Conservation (phyloP, 2,329 filamentous ascomycete species). For the Tolypocladium album region DNA sequence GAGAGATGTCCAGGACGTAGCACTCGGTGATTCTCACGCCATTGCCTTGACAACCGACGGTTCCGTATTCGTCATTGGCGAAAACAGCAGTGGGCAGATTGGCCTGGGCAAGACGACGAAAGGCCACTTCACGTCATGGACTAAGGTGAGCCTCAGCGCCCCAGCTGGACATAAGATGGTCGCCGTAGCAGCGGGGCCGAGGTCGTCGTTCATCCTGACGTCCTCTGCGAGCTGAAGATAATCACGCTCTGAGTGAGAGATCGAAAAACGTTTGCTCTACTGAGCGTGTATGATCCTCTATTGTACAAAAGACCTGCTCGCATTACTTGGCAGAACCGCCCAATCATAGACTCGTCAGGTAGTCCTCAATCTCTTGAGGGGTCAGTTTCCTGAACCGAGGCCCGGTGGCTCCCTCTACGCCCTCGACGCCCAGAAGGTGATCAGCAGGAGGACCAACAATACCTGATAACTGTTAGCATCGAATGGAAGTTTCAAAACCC, state of each 20-base stretch:
- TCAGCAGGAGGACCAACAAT: slow-evolving; percentile 93
- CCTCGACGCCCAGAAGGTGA: slow-evolving; percentile 83
- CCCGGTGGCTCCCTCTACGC: slow-evolving; percentile 73
- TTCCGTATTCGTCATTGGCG: slow-evolving; percentile 43
- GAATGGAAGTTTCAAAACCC: background rate
- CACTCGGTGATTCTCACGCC: slow-evolving; percentile 48
- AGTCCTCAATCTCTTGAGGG: slow-evolving; percentile 98
- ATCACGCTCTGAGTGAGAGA: background rate
- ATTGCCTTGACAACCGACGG: slow-evolving; percentile 39
- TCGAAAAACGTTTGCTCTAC: slow-evolving; percentile 11
- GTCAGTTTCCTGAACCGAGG: slow-evolving; percentile 90
- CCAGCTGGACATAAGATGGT: slow-evolving; percentile 16
- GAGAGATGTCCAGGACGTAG: slow-evolving; percentile 45
- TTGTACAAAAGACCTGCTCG: slow-evolving; percentile 30
- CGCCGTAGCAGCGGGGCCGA: slow-evolving; percentile 37
- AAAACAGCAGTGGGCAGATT: slow-evolving; percentile 49
- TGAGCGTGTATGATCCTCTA: slow-evolving; percentile 32
- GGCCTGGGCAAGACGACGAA: slow-evolving; percentile 25
- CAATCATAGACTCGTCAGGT: slow-evolving; percentile 88
- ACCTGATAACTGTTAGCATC: slow-evolving; percentile 40
- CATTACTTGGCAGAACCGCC: slow-evolving; percentile 10
- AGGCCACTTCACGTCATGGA: slow-evolving; percentile 22
- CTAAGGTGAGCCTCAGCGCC: slow-evolving; percentile 18
- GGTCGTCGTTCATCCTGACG: slow-evolving; percentile 38
- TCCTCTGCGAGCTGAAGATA: slow-evolving; percentile 8